Conservation (phyloP, 805 yeast genomes). For the Nakazawaea pomicola region DNA sequence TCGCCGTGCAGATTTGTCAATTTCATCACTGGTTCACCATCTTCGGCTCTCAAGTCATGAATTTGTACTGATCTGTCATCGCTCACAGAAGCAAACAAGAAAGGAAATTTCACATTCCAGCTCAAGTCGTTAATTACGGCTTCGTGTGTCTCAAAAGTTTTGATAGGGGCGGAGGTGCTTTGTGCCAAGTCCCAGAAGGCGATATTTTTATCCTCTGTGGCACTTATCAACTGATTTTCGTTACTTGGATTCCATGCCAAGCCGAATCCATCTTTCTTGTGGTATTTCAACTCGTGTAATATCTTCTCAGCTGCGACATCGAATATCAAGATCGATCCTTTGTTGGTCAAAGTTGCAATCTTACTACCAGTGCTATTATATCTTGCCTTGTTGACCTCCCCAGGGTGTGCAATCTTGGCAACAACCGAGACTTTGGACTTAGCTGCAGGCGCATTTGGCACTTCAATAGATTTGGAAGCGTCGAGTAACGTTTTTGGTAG, state of each 20-base stretch:
- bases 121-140: constrained; percentile 65
- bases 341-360: constrained; percentile 51
- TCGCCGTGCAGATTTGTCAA: constrained; percentile 47
- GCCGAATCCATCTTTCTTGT: constrained; percentile 63
- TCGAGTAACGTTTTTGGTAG: constrained; percentile 45
- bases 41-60: constrained; percentile 46
- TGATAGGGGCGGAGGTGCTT: constrained; percentile 35
- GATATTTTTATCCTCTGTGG: constrained; percentile 61
- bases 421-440: constrained; percentile 37
- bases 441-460: constrained; percentile 24
- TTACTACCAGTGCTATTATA: constrained; percentile 43
- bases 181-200: constrained; percentile 63
- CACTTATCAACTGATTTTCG: constrained; percentile 49
- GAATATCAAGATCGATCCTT: constrained; percentile 45
- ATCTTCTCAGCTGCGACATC: constrained; percentile 25
- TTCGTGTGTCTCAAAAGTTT: constrained; percentile 43
- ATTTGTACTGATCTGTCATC: constrained; percentile 63
- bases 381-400: constrained; percentile 62
- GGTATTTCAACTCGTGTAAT: constrained; percentile 40
- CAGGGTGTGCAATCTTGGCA: constrained; percentile 55
- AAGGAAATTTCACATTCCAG: constrained; percentile 40
- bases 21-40: constrained; percentile 35
- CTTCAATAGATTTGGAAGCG: constrained; percentile 18
- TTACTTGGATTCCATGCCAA: constrained; percentile 55
- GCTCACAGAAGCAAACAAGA: constrained; percentile 63